Evolutionary conservation across 306 rosid genomes (phyloP).

Genomic region (Gastrolobium villosum): DNA sequence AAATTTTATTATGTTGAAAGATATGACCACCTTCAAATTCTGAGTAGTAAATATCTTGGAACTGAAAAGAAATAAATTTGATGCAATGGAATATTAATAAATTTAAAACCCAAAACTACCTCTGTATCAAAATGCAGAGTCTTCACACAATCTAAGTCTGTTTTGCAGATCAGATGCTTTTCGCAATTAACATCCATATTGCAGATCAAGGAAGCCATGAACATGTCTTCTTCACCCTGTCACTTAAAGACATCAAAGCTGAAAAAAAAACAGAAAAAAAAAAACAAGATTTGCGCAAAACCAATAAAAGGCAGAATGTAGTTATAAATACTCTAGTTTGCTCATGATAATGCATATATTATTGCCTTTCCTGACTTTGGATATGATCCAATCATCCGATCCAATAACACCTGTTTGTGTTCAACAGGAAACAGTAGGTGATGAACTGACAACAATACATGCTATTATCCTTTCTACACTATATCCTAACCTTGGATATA

Average conservation of each 20-base stretch:
- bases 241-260: conserved; percentile 35
- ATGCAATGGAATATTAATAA: conserved; percentile 27
- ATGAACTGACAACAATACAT: conserved; percentile 32
- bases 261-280: conserved; percentile 18
- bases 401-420: conserved; percentile 17
- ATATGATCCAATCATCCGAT: conserved; percentile 30
- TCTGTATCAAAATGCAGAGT: conserved; percentile 86
- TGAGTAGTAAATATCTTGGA: neutral
- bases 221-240: conserved; percentile 81
- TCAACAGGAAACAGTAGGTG: conserved; percentile 19
- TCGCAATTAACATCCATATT: conserved; percentile 79
- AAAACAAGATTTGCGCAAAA: neutral
- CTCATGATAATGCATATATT: conserved; percentile 11
- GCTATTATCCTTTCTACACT: conserved; percentile 23
- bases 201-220: conserved; percentile 95
- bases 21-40: conserved; percentile 34
- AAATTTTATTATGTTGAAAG: conserved; percentile 12
- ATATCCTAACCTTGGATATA: neutral
- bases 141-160: conserved; percentile 80
- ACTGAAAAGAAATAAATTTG: conserved; percentile 29
- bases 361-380: conserved; percentile 5
- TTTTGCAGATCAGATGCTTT: conserved; percentile 80
- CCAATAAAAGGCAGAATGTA: conserved; percentile 25
- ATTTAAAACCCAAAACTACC: conserved; percentile 61
- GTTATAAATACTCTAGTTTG: conserved; percentile 12